Conservation (phyloP, 164 flowering plant species). For the Umbilicus rupestris region DNA sequence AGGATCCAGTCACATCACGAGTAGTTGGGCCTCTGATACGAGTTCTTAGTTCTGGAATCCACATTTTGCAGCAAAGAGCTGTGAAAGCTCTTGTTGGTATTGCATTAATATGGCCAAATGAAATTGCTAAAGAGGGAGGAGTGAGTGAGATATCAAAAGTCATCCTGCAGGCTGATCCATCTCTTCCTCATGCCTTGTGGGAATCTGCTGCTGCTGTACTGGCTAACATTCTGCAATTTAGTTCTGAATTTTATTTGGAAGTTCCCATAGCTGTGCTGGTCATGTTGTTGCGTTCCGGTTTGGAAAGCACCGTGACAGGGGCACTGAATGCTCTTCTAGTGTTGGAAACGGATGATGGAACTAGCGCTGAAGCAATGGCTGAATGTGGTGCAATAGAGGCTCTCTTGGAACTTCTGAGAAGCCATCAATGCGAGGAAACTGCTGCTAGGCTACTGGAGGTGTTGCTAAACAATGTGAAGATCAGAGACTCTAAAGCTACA, state of each 20-base stretch:
- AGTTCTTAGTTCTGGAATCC: conserved; percentile 76
- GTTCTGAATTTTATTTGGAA: conserved; percentile 90
- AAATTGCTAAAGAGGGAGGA: conserved; percentile 96
- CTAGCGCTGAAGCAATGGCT: conserved; percentile 98
- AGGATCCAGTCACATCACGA: conserved; percentile 65
- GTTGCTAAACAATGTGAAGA: conserved; percentile 66
- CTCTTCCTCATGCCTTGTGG: conserved; percentile 88
- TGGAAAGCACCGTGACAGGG: conserved; percentile 73
- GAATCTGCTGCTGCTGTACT: conserved; percentile 88
- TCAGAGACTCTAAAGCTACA: conserved; percentile 78
- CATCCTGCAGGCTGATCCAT: conserved; percentile 80
- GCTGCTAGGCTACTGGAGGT: conserved; percentile 66
- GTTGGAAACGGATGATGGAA: conserved; percentile 84
- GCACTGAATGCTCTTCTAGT: conserved; percentile 91
- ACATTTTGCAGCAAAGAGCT: conserved; percentile 82
- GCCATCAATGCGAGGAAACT: conserved; percentile 71
- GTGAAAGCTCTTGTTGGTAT: conserved; percentile 84
- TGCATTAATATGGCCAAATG: conserved; percentile 90
- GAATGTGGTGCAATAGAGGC: conserved; percentile 89
- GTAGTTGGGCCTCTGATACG: conserved; percentile 78
- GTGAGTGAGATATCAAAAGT: conserved; percentile 83
- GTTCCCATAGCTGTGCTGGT: conserved; percentile 96
- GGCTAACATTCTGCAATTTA: conserved; percentile 74
- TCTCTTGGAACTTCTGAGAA: conserved; percentile 60
- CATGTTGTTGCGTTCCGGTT: conserved; percentile 78